Evolutionary conservation across 768 basidiomycete genomes (phyloP).

Genomic region (Pulveroboletus sp.): DNA sequence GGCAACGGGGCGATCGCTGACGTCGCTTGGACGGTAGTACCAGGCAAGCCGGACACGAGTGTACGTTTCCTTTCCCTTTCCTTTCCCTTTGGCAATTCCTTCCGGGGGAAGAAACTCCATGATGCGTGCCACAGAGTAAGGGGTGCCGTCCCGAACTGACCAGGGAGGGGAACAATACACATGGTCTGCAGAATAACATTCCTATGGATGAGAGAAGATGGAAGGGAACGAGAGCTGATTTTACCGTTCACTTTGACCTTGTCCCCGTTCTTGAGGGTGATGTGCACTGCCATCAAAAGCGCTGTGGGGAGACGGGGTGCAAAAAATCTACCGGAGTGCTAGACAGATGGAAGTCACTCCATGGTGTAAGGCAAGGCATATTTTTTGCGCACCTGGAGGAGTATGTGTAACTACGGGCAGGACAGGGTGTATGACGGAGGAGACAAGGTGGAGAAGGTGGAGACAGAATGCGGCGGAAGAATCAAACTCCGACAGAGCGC

Average conservation of each 20-base stretch:
- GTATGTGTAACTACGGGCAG: slow-evolving; percentile 17
- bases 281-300: slow-evolving; percentile 31
- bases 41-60: slow-evolving; percentile 88
- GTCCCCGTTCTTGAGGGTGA: slow-evolving; percentile 77
- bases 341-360: not conserved
- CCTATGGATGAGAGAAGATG: slow-evolving; percentile 14
- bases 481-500: slow-evolving; percentile 35
- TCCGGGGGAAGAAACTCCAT: slow-evolving; percentile 92
- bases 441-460: slow-evolving; percentile 35
- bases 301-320: slow-evolving; percentile 13
- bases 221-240: slow-evolving; percentile 14
- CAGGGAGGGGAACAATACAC: slow-evolving; percentile 95
- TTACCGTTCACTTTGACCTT: slow-evolving; percentile 85
- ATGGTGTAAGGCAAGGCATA: not conserved
- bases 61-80: slow-evolving; percentile 62
- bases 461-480: slow-evolving; percentile 26
- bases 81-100: slow-evolving; percentile 60
- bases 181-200: slow-evolving; percentile 66
- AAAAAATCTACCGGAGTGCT: slow-evolving; percentile 26
- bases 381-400: slow-evolving; percentile 24
- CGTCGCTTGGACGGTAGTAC: slow-evolving; percentile 96
- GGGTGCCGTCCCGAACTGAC: slow-evolving; percentile 88
- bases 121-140: slow-evolving; percentile 92
- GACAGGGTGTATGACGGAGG: slow-evolving; percentile 27
- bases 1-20: slow-evolving; percentile 84